phyloP scores from a whole-genome alignment of 768 basidiomycete species.

The Psilocybe sp. region DNA sequence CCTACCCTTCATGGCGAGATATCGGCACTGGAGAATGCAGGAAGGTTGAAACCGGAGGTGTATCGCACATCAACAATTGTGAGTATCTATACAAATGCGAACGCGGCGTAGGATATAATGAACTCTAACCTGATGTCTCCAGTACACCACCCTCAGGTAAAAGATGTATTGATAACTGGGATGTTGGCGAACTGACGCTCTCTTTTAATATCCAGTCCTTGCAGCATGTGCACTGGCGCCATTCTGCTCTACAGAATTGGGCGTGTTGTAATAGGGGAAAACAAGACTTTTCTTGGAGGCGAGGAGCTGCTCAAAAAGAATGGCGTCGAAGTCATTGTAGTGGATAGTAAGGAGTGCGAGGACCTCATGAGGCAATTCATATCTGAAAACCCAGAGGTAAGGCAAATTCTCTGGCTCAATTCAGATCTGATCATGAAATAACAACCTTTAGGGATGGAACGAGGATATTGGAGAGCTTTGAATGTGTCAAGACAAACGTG shows the following conservation, averaged over 20 bases:
- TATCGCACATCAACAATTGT: slow-evolving; percentile 53
- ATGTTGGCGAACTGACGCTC: background rate
- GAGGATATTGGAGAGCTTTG: slow-evolving; percentile 55
- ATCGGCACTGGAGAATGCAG: slow-evolving; percentile 45
- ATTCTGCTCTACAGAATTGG: slow-evolving; percentile 63
- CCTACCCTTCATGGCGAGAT: slow-evolving; percentile 36
- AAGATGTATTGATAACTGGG: background rate
- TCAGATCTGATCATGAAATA: background rate
- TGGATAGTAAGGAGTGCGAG: slow-evolving; percentile 50
- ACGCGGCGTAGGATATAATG: too few relatives aligned
- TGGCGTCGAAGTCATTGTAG: slow-evolving; percentile 53
- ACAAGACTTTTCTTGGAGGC: slow-evolving; percentile 48
- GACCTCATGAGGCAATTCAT: slow-evolving; percentile 58
- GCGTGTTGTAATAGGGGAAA: slow-evolving; percentile 66
- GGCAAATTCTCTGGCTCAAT: background rate
- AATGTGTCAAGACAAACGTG: too few relatives aligned
- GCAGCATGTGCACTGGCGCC: slow-evolving; percentile 65
- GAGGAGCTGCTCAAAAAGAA: slow-evolving; percentile 49
- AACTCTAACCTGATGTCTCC: background rate
- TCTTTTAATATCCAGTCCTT: slow-evolving; percentile 40
- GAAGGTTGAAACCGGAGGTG: slow-evolving; percentile 39
- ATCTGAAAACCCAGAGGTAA: slow-evolving; percentile 49
- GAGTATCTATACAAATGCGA: slow-evolving; percentile 11
- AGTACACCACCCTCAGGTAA: slow-evolving; percentile 38
- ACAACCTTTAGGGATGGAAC: slow-evolving; percentile 42